Percentiles rank a stretch among this genome's conserved stretches.
Evolutionary conservation across 2,329 filamentous ascomycete genomes (phyloP).

Genomic region (Colletotrichum sp.): DNA sequence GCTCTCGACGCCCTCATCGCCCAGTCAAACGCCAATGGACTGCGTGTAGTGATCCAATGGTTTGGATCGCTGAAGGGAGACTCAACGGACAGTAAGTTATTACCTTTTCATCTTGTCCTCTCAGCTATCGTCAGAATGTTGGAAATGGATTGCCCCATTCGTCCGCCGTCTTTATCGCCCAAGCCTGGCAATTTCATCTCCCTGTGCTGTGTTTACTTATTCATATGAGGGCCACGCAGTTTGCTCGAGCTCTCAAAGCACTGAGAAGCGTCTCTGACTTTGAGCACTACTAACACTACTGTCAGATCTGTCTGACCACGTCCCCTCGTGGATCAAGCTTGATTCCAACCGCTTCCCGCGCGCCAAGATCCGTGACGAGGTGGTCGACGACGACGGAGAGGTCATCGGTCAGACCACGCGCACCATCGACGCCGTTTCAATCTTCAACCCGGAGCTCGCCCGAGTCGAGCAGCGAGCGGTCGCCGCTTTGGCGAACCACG

Average conservation of each 20-base stretch:
- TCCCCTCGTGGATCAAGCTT: background rate
- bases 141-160: background rate
- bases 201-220: background rate
- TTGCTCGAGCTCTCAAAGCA: background rate
- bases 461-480: background rate
- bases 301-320: background rate
- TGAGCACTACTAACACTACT: background rate
- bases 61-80: background rate
- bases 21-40: conserved; percentile 22
- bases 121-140: background rate
- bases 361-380: background rate
- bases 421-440: background rate
- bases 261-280: background rate
- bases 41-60: background rate
- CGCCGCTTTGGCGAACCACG: background rate
- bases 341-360: background rate
- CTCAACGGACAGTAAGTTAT: background rate
- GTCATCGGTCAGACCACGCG: background rate
- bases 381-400: background rate
- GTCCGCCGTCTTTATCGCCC: background rate
- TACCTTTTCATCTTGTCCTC: background rate
- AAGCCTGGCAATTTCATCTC: background rate
- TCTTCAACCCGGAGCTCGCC: background rate
- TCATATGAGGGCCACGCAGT: background rate
- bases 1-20: conserved; percentile 29